A percentile compares a stretch with the other conserved stretches of the same genome.
phyloP scores from a whole-genome alignment of 2,329 filamentous ascomycete species.

The Xylariaceae sp. region DNA sequence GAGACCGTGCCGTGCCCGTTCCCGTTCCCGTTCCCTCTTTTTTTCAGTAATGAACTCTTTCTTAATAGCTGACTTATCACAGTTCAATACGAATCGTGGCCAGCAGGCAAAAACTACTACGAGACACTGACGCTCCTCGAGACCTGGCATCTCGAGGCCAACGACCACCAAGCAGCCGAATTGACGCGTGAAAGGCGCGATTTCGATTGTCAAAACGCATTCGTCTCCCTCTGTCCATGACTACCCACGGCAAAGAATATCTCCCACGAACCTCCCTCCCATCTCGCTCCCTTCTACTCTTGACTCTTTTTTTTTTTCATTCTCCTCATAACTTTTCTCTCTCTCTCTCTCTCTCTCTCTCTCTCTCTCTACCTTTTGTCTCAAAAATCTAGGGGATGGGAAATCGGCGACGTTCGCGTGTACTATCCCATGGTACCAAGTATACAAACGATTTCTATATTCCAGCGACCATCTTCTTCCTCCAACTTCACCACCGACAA shows the following conservation, averaged over 20 bases:
- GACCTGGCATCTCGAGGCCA: constrained; percentile 25
- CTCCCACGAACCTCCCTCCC: not conserved
- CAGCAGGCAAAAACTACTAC: constrained; percentile 27
- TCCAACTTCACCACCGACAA: too few species aligned
- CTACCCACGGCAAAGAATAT: not conserved
- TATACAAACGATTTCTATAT: too few species aligned
- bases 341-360: not conserved
- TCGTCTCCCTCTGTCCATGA: constrained; percentile 9
- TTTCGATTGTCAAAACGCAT: constrained; percentile 20
- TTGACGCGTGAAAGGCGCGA: constrained; percentile 19
- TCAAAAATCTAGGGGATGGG: too few species aligned
- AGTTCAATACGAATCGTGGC: constrained; percentile 23
- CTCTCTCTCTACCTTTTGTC: not conserved
- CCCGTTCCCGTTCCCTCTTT: not conserved
- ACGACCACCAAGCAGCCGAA: constrained; percentile 21
- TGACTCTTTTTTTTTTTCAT: not conserved
- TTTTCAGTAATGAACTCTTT: not conserved
- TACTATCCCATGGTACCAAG: too few species aligned
- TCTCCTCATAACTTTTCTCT: not conserved
- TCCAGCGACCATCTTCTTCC: too few species aligned
- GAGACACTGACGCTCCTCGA: constrained; percentile 26
- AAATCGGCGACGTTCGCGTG: too few species aligned
- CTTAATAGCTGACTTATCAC: constrained; percentile 1
- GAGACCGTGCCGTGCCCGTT: too few species aligned
- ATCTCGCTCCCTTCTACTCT: not conserved